These are phyloP conservation scores for Silene latifolia DNA, from an alignment of 148 eudicot species.

Conservation along the genomic window DNA sequence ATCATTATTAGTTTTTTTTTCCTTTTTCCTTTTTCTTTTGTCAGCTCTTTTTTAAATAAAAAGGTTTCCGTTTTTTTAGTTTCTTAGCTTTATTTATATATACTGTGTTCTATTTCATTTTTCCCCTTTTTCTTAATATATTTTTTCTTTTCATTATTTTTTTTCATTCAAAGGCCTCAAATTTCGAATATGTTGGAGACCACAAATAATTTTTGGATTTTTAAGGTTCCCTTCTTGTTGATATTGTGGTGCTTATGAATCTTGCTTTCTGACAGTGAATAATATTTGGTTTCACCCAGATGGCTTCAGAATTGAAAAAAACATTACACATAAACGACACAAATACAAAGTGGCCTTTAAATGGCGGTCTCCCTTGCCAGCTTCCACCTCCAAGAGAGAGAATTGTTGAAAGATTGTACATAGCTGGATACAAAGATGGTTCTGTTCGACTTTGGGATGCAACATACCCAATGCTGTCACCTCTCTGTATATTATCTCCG, in stretches of 20 bases:
- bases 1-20: neutral
- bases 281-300: constrained; percentile 36
- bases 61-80: neutral
- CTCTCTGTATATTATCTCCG: constrained; percentile 40
- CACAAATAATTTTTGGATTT: neutral
- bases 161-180: no score
- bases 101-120: neutral
- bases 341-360: constrained; percentile 68
- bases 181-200: neutral
- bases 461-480: constrained; percentile 69
- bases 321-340: constrained; percentile 21
- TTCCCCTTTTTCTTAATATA: neutral
- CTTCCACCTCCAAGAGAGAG: constrained; percentile 41
- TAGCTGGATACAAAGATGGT: constrained; percentile 97
- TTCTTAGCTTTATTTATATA: neutral
- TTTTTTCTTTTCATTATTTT: neutral
- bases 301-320: constrained; percentile 38
- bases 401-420: constrained; percentile 54
- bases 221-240: neutral
- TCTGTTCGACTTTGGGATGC: constrained; percentile 79
- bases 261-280: constrained; percentile 11
- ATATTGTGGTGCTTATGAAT: neutral
- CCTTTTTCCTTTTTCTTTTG: no score
- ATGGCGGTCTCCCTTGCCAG: constrained; percentile 76
- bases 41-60: no score